These are phyloP conservation scores for Vitis amurensis DNA, from an alignment of 164 flowering plant species.

Conservation along the genomic window DNA sequence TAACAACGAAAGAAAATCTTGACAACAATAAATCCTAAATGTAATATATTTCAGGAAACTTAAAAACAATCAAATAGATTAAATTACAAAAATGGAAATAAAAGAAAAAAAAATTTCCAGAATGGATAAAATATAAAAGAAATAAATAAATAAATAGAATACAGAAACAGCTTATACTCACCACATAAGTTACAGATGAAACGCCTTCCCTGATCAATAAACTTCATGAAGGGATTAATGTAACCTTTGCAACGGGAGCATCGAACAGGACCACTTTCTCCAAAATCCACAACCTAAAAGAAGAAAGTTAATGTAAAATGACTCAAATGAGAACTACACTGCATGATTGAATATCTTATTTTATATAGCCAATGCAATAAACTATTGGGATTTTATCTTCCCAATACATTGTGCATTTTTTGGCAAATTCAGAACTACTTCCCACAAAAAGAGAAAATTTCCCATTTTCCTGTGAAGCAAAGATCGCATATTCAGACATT, in stretches of 20 bases:
- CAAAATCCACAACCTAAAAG: slow-evolving; percentile 90
- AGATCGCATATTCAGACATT: too few species aligned
- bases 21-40: background rate
- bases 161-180: slow-evolving; percentile 31
- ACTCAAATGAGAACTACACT: background rate
- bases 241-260: slow-evolving; percentile 98
- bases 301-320: background rate
- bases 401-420: too few species aligned
- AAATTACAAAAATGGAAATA: background rate
- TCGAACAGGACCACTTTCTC: slow-evolving; percentile 95
- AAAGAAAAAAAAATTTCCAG: too few species aligned
- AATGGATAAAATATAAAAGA: background rate
- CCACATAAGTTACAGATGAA: slow-evolving; percentile 98
- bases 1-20: background rate
- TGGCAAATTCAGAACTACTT: too few species aligned
- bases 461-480: too few species aligned
- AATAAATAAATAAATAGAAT: background rate
- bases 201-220: slow-evolving; percentile 91
- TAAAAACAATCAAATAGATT: background rate
- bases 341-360: background rate
- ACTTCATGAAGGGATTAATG: slow-evolving; percentile 95
- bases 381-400: background rate
- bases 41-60: background rate
- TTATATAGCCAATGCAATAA: background rate
- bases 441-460: too few species aligned